Evolutionary conservation across 768 basidiomycete genomes (phyloP), one percentile per base, ranked within the genome.

Genomic region (Melanogaster broomeanus): DNA sequence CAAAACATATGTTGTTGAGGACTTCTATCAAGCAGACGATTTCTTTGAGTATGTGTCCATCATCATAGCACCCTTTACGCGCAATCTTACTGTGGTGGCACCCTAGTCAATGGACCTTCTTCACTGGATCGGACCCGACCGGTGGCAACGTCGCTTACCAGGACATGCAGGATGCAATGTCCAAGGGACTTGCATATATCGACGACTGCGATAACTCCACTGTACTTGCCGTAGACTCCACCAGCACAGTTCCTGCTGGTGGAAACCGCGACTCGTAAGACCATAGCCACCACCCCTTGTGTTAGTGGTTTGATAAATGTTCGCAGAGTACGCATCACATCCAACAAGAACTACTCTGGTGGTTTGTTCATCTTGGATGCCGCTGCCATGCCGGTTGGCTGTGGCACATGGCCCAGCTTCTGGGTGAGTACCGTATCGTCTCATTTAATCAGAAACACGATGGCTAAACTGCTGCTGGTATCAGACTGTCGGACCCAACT

Each of bases 321-420:
- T 10, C 34, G 13, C 48, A 88, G 87, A 24, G 78, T 91, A 33
- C 85, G 89, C 44, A 87, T 91, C 55, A 77, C 73, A 48, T 77
- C 84, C 27, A 79, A 81, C 61, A 83, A 86, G 62, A 72, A 65
- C 21, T 90, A 83, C 62, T 79, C 69, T 42, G 66, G 74, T n/a
- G 89, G 89, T 4, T 72, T 91, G 11, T 88, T 91, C 72, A 83
- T 91, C 57, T 77, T 88, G 16, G 89, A 90, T 59, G 80, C 89
- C 49, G 76, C 63, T 45, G 71, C 79, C 2, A 87, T 88, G 85
- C 88, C 88, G 9, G 76, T 80, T 46, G 89, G 89, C 0, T 88
- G 85, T 61, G 75, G 79, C 47, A 70, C 74, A 33, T 82, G 80
- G 77, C 84, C 69, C 71, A 87, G 86, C 68, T 87, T 72, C 49